These are phyloP conservation scores for Kluyveromyces siamensis DNA, from an alignment of 805 yeast genomes.

Conservation along the genomic window DNA sequence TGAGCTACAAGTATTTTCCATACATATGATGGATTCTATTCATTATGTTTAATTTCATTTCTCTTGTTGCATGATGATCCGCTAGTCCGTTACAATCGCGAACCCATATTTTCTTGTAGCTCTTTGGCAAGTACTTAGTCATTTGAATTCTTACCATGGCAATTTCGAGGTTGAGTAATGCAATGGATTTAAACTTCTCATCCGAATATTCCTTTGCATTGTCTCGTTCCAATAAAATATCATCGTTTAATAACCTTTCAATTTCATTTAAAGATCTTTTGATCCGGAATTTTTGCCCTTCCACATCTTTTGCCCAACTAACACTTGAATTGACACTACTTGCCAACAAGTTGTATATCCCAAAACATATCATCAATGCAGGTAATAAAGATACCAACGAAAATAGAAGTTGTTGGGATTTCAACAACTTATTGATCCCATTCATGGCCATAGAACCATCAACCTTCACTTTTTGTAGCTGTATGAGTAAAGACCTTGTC, in stretches of 20 bases:
- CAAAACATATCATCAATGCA: conserved; percentile 49
- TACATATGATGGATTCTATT: conserved; percentile 57
- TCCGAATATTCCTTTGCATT: conserved; percentile 1
- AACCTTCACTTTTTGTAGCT: conserved; percentile 92
- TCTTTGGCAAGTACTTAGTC: conserved; percentile 39
- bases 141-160: conserved; percentile 47
- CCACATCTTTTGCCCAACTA: conserved; percentile 15
- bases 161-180: conserved; percentile 59
- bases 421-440: conserved; percentile 83
- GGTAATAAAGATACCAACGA: conserved; percentile 89
- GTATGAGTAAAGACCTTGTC: conserved; percentile 71
- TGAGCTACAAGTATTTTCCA: conserved; percentile 24
- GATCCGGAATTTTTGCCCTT: conserved; percentile 4
- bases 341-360: conserved; percentile 20
- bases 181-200: conserved; percentile 33
- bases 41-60: conserved; percentile 38
- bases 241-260: conserved; percentile 40
- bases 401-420: conserved; percentile 90
- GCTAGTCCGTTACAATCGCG: conserved; percentile 56
- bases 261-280: conserved; percentile 43
- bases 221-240: conserved; percentile 10
- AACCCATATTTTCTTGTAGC: conserved; percentile 44
- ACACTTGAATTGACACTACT: conserved; percentile 18
- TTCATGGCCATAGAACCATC: conserved; percentile 85
- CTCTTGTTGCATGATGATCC: conserved; percentile 29